Conservation (phyloP, 2,329 filamentous ascomycete species). For the Aspergillus terreus region DNA sequence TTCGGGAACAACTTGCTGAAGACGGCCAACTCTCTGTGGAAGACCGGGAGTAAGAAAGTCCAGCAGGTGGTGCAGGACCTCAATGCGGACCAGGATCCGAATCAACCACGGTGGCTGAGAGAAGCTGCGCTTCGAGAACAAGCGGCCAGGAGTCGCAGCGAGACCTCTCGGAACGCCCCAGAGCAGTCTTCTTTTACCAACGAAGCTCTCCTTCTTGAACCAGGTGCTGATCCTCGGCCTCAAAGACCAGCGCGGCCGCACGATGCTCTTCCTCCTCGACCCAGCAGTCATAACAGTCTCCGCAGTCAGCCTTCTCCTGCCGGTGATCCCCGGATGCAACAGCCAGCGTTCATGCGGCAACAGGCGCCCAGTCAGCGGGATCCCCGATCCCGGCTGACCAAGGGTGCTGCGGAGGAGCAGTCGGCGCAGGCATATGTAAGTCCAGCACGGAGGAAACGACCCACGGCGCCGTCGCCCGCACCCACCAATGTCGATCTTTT, state of each 20-base stretch:
- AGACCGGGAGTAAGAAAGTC: conserved; percentile 85
- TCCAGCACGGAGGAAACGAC: conserved; percentile 70
- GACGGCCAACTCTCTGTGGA: conserved; percentile 93
- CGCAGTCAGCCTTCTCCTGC: conserved; percentile 21
- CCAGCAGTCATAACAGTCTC: conserved; percentile 15
- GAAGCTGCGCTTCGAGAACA: conserved; percentile 50
- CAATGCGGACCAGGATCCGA: conserved; percentile 66
- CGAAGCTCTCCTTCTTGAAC: conserved; percentile 46
- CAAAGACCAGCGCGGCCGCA: conserved; percentile 24
- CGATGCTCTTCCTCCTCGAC: conserved; percentile 16
- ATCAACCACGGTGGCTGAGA: conserved; percentile 93
- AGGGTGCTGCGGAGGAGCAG: conserved; percentile 74
- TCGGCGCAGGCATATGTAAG: conserved; percentile 81
- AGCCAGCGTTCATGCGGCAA: conserved; percentile 56
- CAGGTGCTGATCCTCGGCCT: conserved; percentile 23
- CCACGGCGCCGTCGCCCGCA: conserved; percentile 44
- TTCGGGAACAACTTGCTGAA: conserved; percentile 84
- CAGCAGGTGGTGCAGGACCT: conserved; percentile 91
- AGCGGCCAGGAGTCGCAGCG: conserved; percentile 19
- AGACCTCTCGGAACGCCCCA: conserved; percentile 17
- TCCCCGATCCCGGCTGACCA: conserved; percentile 62
- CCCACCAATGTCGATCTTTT: conserved; percentile 62
- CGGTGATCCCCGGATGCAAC: conserved; percentile 22
- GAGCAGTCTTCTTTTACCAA: conserved; percentile 50
- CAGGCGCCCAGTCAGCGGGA: conserved; percentile 40